Conservation (phyloP, 1,284 basidiomycete species). For the Rhodotorula sp. region DNA sequence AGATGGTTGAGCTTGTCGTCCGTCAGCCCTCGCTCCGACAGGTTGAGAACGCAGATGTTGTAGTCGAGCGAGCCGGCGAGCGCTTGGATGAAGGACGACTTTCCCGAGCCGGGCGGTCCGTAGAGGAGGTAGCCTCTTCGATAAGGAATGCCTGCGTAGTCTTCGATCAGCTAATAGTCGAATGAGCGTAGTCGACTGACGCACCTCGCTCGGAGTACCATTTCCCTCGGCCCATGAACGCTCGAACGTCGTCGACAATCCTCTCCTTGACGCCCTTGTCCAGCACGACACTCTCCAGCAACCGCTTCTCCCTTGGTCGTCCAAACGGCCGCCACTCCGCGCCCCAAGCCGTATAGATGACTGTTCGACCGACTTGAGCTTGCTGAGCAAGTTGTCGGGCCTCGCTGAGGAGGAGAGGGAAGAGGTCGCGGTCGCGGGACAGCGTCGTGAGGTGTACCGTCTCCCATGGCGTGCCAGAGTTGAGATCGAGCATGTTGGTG, state of each 20-base stretch:
- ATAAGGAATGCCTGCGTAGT: conserved; percentile 83
- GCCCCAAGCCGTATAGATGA: conserved; percentile 95
- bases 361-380: conserved; percentile 87
- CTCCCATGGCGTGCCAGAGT: conserved; percentile 94
- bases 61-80: conserved; percentile 88
- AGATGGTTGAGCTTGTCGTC: conserved; percentile 97
- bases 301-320: conserved; percentile 80
- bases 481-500: conserved; percentile 82
- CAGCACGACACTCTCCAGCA: conserved; percentile 88
- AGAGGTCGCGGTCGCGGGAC: conserved; percentile 76
- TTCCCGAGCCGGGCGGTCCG: conserved; percentile 96
- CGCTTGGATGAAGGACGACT: conserved; percentile 97
- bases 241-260: conserved; percentile 74
- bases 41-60: conserved; percentile 94
- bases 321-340: conserved; percentile 96
- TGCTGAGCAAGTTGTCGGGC: conserved; percentile 83
- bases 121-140: conserved; percentile 91
- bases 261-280: conserved; percentile 73
- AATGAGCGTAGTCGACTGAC: conserved; percentile 40
- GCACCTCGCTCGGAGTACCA: conserved; percentile 97
- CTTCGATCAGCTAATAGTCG: not conserved
- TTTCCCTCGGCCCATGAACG: conserved; percentile 76
- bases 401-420: conserved; percentile 77
- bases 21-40: conserved; percentile 91
- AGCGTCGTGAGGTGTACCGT: conserved; percentile 93